Base-by-base conservation (phyloP, 768 basidiomycete genomes). In the Amanita subjunquillea region DNA sequence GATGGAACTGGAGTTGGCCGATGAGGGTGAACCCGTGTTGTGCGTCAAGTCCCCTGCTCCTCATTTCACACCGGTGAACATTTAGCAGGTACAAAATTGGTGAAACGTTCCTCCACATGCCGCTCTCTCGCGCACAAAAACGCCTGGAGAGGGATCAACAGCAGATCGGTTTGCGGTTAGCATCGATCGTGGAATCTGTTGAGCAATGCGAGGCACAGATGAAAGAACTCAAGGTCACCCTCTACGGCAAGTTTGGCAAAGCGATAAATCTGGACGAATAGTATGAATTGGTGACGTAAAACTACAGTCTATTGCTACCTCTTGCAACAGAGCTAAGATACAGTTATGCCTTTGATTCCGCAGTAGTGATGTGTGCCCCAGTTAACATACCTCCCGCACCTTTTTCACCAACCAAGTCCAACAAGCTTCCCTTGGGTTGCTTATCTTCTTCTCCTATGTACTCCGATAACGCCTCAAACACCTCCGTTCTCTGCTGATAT, bases 201-300 rank as follows among this genome's bases (percentile, higher is more conserved):
- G 80, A 83, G 48, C 75, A 82, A 17, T 87, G 83, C 62, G 84
- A 89, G 59, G 72, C 66, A 30, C 71, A 80, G 59, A 91, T 92
- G 89, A 85, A 87, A 62, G 78, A 78, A 48, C 79, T 92, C 41
- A 93, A 93, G 64, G 76, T 86, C 39, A 63, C 72, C 0, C 63
- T 93, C 51, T 96, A 96, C 62, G 89, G 88, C 25, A 94, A 93
- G 68, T 97, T 97, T 63, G 93, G 93, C 17, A 80, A 77, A 39
- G 87, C 92, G 37, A 95, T 95, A 67, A 96, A 96, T 66, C 78
- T 96, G 43, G 92, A 95, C 64, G 89, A 88, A 62, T 87, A 66
- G 37, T 5, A 20, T 9, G 10, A 29, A 48, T 10, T 30, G 27
- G n/a, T 17, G 23, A 25, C 7, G 23, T 39, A 38, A 40, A 5